These are phyloP conservation scores for Bonia amplexicaulis DNA, from an alignment of 176 grass and related monocot species.

Conservation along the genomic window DNA sequence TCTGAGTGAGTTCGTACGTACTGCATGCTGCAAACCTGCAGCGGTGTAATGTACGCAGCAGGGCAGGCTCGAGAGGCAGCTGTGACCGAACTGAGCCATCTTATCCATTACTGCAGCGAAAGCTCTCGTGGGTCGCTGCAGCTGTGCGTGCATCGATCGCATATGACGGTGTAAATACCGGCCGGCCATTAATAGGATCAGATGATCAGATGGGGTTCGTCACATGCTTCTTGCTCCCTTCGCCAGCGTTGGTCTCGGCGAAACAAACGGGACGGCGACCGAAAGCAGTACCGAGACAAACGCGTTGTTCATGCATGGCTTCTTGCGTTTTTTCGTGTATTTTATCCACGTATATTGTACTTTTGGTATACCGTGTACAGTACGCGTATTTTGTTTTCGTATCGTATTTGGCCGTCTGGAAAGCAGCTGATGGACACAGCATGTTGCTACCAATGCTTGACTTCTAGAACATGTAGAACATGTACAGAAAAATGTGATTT, in stretches of 20 bases:
- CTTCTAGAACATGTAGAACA: neutral
- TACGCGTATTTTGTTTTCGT: neutral
- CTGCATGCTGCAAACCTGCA: neutral
- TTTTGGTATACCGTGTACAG: neutral
- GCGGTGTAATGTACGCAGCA: no score
- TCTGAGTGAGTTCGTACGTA: no score
- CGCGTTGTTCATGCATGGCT: neutral
- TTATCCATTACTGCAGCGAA: slow-evolving; percentile 31
- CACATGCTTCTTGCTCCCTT: neutral
- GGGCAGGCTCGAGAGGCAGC: neutral
- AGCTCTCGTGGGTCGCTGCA: neutral
- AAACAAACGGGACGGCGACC: neutral
- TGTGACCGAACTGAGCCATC: neutral
- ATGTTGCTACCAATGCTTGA: neutral
- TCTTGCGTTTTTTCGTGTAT: neutral
- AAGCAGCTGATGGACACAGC: neutral
- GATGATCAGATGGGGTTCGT: neutral
- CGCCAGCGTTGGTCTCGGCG: neutral
- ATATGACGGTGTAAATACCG: neutral
- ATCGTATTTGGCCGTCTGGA: neutral
- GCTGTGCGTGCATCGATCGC: neutral
- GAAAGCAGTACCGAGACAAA: neutral
- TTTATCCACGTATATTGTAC: neutral
- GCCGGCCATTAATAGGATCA: neutral
- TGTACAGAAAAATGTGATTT: neutral